Base-by-base conservation (phyloP, 805 yeast species). In the Saturnispora halmiae region DNA sequence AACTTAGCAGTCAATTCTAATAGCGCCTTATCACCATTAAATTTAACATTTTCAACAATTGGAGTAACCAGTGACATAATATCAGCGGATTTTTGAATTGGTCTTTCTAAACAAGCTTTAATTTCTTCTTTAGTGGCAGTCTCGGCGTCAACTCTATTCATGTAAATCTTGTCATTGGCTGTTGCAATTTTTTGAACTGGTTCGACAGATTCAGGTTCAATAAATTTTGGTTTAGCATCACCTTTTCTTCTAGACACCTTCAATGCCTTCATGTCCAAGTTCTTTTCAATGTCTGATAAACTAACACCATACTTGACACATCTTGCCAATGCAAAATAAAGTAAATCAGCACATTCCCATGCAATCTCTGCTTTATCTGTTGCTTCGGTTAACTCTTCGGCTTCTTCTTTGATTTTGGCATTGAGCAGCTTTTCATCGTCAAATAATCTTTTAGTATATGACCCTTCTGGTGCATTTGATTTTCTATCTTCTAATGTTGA, bases 321-420 rank as follows among this genome's bases (percentile, higher is more conserved):
- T 65, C 71, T 69, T 8, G 70, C 63, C 61, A 75, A 52, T 5
- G 72, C 73, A 56, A 75, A 75, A 52, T 75, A 75, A 21, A 75
- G 48, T 59, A 92, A 69, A 60, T 92, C 98, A 7, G 98, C 98
- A 40, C 94, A 90, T 65, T 92, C 98, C 96, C 96, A 92, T 0
- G 97, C 82, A 41, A 86, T 73, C 43, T 90, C 67, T 2, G 72
- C 73, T 52, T 70, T 70, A 5, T 67, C 54, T 28, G 68, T 69
- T 14, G 98, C 97, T 44, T 87, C 96, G 25, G 87, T 77, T 47
- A 92, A 73, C 62, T 92, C 98, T 54, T 90, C 96, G 33, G 96
- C 94, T 63, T 92, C 98, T 65, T 92, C 98, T 60, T 78, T 77
- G 63, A 92, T 80, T 68, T 92, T 85, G 20, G 97, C 96, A 42